Conservation (phyloP, 345 rosid genomes). For the Streptanthus diversifolius region DNA sequence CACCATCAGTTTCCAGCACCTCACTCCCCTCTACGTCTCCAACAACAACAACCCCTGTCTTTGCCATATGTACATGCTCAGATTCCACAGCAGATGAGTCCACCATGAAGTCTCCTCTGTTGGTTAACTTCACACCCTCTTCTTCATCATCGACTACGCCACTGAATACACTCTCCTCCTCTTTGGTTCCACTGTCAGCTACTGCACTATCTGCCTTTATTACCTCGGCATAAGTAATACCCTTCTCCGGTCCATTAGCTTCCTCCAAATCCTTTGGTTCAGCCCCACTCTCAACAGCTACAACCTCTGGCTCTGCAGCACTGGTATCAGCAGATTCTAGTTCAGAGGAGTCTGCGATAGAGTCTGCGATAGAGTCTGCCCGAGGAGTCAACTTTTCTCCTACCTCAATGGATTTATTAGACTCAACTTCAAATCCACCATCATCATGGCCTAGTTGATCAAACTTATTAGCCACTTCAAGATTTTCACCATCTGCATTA, state of each 20-base stretch:
- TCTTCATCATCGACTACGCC: conserved; percentile 14
- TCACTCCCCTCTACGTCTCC: conserved; percentile 42
- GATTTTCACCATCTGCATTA: conserved; percentile 32
- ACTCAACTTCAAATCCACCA: conserved; percentile 13
- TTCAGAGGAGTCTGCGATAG: conserved; percentile 31
- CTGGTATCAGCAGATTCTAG: conserved; percentile 22
- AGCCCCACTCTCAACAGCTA: conserved; percentile 30
- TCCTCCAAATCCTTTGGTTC: conserved; percentile 36
- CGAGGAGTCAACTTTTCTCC: conserved; percentile 33
- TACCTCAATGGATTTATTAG: conserved; percentile 34
- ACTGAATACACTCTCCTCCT: conserved; percentile 18
- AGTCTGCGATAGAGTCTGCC: conserved; percentile 38
- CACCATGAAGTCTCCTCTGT: conserved; percentile 32
- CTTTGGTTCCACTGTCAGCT: conserved; percentile 26
- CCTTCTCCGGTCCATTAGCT: conserved; percentile 26
- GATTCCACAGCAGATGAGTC: conserved; percentile 31
- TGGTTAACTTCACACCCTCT: conserved; percentile 33
- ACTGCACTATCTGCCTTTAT: conserved; percentile 26
- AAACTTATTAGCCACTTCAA: conserved; percentile 49
- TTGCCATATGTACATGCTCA: conserved; percentile 30
- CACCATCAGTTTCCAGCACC: conserved; percentile 36
- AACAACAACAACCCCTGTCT: conserved; percentile 37
- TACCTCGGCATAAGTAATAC: conserved; percentile 26
- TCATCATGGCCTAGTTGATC: conserved; percentile 35
- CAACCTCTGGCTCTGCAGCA: conserved; percentile 32